Evolutionary conservation across 1,139 yeast species (phyloP).

Genomic region (Casaregolazyma suthepensis): DNA sequence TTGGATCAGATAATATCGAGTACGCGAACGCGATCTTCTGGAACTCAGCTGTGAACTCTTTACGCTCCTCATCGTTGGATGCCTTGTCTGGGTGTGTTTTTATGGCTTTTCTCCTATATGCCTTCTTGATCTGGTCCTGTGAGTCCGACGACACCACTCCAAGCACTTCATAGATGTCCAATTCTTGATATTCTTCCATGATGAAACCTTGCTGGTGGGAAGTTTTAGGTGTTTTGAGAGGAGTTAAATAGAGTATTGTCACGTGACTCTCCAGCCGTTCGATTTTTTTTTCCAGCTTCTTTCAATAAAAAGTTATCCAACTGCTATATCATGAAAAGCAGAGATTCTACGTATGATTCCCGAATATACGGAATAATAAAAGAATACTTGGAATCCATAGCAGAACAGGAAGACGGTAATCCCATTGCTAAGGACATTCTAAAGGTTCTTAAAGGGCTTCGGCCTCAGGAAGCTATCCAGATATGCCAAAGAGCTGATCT

Average conservation of each 20-base stretch:
- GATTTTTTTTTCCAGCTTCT: not conserved
- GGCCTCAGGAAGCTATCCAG: constrained; percentile 19
- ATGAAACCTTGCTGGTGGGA: not conserved
- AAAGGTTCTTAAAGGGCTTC: constrained; percentile 16
- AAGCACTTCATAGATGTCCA: constrained; percentile 63
- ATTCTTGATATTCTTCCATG: constrained; percentile 23
- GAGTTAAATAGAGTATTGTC: not conserved
- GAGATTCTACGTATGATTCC: constrained; percentile 6
- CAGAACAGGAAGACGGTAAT: not conserved
- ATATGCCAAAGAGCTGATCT: constrained; percentile 22
- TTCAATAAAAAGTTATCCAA: not conserved
- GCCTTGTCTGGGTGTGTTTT: constrained; percentile 77
- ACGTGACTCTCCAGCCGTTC: not conserved
- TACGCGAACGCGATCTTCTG: constrained; percentile 74
- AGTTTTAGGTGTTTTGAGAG: no score
- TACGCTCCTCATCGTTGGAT: constrained; percentile 31
- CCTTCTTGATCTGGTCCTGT: constrained; percentile 56
- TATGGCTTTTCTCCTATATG: constrained; percentile 67
- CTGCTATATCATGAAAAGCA: constrained; percentile 2
- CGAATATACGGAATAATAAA: constrained; percentile 5
- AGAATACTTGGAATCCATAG: constrained; percentile 2
- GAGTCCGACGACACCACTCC: constrained; percentile 36
- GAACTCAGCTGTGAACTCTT: constrained; percentile 43
- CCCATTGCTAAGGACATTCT: constrained; percentile 6
- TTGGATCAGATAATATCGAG: constrained; percentile 56